Percentiles rank a stretch among this genome's conserved stretches.
These are phyloP conservation scores for Conringia planisiliqua DNA, from an alignment of 345 rosid species.

Conservation along the genomic window DNA sequence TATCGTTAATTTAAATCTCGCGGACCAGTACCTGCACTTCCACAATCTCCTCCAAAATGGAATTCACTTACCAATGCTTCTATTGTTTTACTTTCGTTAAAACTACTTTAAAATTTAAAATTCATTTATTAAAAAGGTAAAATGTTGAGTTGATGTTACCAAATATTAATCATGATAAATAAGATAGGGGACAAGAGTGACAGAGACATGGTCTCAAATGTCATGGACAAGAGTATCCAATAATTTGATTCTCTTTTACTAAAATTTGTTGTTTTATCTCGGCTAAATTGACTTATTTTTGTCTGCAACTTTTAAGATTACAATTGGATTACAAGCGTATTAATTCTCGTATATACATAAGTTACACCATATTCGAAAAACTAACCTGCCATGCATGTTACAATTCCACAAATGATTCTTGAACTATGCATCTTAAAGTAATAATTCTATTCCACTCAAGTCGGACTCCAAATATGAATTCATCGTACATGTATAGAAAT, in stretches of 20 bases:
- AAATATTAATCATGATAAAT: conserved; percentile 20
- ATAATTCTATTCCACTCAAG: not conserved
- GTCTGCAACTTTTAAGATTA: not conserved
- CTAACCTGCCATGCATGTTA: not conserved
- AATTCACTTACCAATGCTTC: not conserved
- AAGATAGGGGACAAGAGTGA: conserved; percentile 37
- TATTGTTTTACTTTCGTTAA: conserved; percentile 9
- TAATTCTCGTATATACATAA: not conserved
- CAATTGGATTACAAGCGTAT: not conserved
- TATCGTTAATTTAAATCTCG: not conserved
- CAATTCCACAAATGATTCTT: not conserved
- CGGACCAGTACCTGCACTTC: not conserved
- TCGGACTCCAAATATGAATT: conserved; percentile 10
- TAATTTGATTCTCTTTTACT: conserved; percentile 27
- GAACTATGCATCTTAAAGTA: not conserved
- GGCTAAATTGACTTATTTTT: conserved; percentile 16
- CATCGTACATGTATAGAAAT: not conserved
- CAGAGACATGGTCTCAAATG: conserved; percentile 34
- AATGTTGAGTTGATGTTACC: conserved; percentile 27
- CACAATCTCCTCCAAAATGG: not conserved
- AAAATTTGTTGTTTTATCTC: not conserved
- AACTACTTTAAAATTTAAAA: not conserved
- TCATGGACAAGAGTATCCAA: conserved; percentile 36
- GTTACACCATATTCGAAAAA: not conserved
- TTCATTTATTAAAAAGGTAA: not conserved